phyloP scores from a whole-genome alignment of 768 basidiomycete species.

The Psilocybe cyanescens region DNA sequence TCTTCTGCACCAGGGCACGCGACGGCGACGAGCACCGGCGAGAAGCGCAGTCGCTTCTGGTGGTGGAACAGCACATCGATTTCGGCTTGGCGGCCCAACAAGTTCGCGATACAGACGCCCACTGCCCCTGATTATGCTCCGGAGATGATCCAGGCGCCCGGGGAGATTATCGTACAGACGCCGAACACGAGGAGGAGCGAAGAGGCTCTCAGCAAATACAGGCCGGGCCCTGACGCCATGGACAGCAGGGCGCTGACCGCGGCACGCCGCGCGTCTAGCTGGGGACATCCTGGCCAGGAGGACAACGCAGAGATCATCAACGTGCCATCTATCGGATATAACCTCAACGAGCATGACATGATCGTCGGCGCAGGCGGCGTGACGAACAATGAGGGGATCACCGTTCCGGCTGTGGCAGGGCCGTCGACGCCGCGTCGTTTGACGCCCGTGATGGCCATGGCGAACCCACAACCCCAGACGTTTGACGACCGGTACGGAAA shows the following conservation, averaged over 20 bases:
- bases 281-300: constrained; percentile 53
- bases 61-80: constrained; percentile 23
- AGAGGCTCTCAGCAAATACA: constrained; percentile 41
- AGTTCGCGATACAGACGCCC: constrained; percentile 6
- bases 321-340: constrained; percentile 23
- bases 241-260: constrained; percentile 32
- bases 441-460: not conserved
- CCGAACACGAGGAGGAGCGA: constrained; percentile 44
- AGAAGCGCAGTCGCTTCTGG: constrained; percentile 29
- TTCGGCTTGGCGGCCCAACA: constrained; percentile 34
- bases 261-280: constrained; percentile 66
- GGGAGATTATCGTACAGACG: not conserved
- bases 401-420: constrained; percentile 8
- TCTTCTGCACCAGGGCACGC: not conserved
- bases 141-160: not conserved
- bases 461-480: not conserved
- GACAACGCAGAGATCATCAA: constrained; percentile 36
- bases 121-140: not conserved
- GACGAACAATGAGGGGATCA: constrained; percentile 7
- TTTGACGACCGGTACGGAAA: constrained; percentile 24
- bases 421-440: not conserved
- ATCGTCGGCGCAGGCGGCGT: constrained; percentile 24
- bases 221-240: constrained; percentile 11
- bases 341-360: constrained; percentile 41
- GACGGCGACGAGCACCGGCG: not conserved